Base-by-base conservation (phyloP, 306 rosid species). In the Dryas alaskensis region DNA sequence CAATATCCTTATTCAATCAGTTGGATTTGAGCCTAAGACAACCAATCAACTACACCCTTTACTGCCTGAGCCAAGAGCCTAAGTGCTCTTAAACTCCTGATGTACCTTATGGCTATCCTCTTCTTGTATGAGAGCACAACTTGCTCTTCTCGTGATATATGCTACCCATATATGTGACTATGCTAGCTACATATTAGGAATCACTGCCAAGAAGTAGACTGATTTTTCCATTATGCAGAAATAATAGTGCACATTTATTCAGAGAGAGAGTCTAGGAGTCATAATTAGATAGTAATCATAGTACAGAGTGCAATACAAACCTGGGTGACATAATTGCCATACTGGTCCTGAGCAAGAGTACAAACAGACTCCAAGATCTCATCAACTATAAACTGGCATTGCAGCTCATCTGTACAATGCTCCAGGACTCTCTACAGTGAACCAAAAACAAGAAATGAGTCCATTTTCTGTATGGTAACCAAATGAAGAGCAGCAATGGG, bases 301-400 rank as follows among this genome's bases (percentile, higher is more conserved):
- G 40, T 27, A 16, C 25, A 60, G 45, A 60, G 47, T 7, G 19
- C 11, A 57, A 70, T 14, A 61, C 75, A 58, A 43, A 89, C 95
- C 92, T 87, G 92, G 42, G 83, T 83, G 65, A 89, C 95, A 66
- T 89, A 89, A 78, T 89, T 89, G 40, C 95, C 92, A 70, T 87
- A 89, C 83, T 87, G 95, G 57, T 89, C 92, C 81, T 83, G 84
- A 78, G 88, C 80, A 66, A 89, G 95, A 73, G 74, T 37, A 80
- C 22, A 74, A 78, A 84, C 80, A 60, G 88, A 85, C 14, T 83
- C 87, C 81, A 89, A 69, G 46, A 89, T 85, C 83, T 89, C 90
- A n/a, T 89, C 81, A 73, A 89, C 78, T 59, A 89, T 78, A 61
- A 81, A 76, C 69, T 76, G 95, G 77, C 85, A 76, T 50, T 63